Evolutionary conservation across 345 rosid species (phyloP).

Genomic region (Citrus inodora): DNA sequence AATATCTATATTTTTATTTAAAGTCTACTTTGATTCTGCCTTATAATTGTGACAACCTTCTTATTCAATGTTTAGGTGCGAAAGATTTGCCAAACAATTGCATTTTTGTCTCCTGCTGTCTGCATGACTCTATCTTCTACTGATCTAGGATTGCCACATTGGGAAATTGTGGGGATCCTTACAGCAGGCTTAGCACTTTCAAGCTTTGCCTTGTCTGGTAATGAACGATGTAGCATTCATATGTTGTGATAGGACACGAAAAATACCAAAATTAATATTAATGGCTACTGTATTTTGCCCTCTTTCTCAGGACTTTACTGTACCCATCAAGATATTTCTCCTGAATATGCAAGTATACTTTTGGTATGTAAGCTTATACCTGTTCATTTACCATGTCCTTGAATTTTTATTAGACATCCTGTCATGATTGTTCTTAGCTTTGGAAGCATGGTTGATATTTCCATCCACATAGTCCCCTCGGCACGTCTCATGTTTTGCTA

Average conservation of each 20-base stretch:
- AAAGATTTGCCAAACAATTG: slow-evolving; percentile 88
- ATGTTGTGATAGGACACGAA: background rate
- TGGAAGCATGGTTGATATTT: background rate
- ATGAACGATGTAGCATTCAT: slow-evolving; percentile 5
- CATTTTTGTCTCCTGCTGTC: slow-evolving; percentile 83
- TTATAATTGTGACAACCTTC: background rate
- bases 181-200: slow-evolving; percentile 84
- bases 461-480: background rate
- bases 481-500: background rate
- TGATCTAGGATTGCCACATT: slow-evolving; percentile 87
- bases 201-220: slow-evolving; percentile 94
- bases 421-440: background rate
- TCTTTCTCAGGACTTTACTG: slow-evolving; percentile 66
- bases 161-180: slow-evolving; percentile 90
- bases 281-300: background rate
- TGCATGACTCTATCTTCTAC: slow-evolving; percentile 84
- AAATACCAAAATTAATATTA: background rate
- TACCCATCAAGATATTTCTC: slow-evolving; percentile 96
- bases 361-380: slow-evolving; percentile 47
- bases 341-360: slow-evolving; percentile 90
- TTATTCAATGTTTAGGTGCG: slow-evolving; percentile 57
- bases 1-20: background rate
- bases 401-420: background rate
- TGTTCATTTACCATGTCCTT: background rate
- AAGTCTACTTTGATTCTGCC: background rate